phyloP scores from a whole-genome alignment of 2,329 filamentous ascomycete species.

The Pestalotiopsis sp. region DNA sequence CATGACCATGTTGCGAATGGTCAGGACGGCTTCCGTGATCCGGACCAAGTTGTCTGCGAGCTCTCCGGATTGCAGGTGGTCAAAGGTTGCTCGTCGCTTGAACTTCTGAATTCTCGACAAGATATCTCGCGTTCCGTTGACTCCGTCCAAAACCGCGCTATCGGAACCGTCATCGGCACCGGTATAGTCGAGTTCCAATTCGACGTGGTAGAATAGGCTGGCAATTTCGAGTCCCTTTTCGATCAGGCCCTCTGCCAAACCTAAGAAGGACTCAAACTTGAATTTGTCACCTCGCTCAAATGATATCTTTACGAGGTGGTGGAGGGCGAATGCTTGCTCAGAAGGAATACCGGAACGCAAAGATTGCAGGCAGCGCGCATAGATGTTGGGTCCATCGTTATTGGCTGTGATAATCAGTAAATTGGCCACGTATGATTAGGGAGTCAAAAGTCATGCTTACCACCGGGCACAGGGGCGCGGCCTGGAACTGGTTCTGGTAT shows the following conservation, averaged over 20 bases:
- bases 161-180: constrained; percentile 55
- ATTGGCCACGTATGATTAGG: background rate
- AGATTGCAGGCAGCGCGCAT: constrained; percentile 82
- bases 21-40: constrained; percentile 83
- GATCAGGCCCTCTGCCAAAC: constrained; percentile 84
- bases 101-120: constrained; percentile 72
- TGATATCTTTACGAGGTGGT: constrained; percentile 94
- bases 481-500: constrained; percentile 38
- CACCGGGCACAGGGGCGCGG: constrained; percentile 63
- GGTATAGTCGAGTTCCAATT: constrained; percentile 78
- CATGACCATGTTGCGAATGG: constrained; percentile 95
- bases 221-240: constrained; percentile 82
- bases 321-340: constrained; percentile 90
- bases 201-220: constrained; percentile 77
- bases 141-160: constrained; percentile 51
- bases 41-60: constrained; percentile 73
- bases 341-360: constrained; percentile 77
- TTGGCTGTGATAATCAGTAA: constrained; percentile 44
- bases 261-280: constrained; percentile 88
- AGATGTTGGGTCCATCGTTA: constrained; percentile 84
- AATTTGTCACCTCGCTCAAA: constrained; percentile 95
- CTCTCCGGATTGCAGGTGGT: constrained; percentile 72
- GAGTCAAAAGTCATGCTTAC: constrained; percentile 46
- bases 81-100: constrained; percentile 59
- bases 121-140: constrained; percentile 71